Percentiles rank a stretch among this genome's conserved stretches.
Evolutionary conservation across 78 protist genomes (phyloP).

Genomic region (Isochrysis galbana): DNA sequence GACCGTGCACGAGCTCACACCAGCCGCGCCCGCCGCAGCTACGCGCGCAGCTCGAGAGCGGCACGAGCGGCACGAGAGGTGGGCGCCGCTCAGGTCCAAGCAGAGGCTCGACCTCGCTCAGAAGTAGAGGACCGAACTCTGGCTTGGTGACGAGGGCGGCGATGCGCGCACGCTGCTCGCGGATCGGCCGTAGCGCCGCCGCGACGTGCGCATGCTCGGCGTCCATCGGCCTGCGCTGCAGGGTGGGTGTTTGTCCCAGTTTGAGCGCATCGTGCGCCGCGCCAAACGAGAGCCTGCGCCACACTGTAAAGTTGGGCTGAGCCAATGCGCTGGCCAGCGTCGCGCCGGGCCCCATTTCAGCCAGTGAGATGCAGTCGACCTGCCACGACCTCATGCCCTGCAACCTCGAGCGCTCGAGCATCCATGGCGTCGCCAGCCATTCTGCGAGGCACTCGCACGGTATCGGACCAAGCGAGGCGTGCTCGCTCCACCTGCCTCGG

Average conservation of each 20-base stretch:
- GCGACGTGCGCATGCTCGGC: neutral
- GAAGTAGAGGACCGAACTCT: neutral
- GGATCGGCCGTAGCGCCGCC: neutral
- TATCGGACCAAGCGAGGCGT: neutral
- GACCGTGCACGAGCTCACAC: neutral
- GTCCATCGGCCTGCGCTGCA: neutral
- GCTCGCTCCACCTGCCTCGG: neutral
- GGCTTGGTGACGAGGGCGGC: neutral
- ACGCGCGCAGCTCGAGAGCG: neutral
- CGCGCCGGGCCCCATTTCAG: neutral
- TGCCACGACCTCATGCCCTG: neutral
- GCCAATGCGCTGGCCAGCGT: neutral
- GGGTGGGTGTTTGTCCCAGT: neutral
- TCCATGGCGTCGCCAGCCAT: neutral
- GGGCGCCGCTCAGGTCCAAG: neutral
- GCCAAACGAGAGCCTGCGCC: neutral
- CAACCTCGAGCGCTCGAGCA: neutral
- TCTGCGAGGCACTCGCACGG: neutral
- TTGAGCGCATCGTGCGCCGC: conserved; percentile 13
- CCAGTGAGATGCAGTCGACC: neutral
- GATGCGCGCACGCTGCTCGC: neutral
- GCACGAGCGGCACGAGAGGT: neutral
- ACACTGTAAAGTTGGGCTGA: neutral
- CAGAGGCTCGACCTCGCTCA: neutral
- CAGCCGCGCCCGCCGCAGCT: neutral